phyloP scores from a whole-genome alignment of 768 basidiomycete genomes.

The Pulveroboletus sp. region DNA sequence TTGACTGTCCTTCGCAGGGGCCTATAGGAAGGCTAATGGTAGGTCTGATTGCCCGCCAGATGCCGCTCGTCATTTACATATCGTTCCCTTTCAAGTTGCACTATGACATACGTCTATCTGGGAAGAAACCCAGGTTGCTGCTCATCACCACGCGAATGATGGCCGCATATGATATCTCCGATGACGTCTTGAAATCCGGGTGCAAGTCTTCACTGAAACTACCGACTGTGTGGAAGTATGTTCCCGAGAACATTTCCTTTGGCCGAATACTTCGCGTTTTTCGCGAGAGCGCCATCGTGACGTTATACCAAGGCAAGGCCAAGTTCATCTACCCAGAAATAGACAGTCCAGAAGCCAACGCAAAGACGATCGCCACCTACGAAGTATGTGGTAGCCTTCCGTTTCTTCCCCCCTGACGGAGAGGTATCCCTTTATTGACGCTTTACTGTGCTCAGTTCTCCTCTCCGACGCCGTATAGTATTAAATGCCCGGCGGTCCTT shows the following conservation, averaged over 20 bases:
- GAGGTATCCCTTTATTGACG: background rate
- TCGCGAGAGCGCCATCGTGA: slow-evolving; percentile 25
- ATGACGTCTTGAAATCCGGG: slow-evolving; percentile 8
- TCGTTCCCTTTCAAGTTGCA: slow-evolving; percentile 15
- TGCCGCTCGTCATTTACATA: background rate
- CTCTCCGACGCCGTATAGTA: slow-evolving; percentile 12
- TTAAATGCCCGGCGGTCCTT: slow-evolving; percentile 19
- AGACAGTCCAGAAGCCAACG: slow-evolving; percentile 12
- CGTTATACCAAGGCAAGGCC: slow-evolving; percentile 23
- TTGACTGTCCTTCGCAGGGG: slow-evolving; percentile 26
- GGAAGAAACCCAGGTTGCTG: slow-evolving; percentile 20
- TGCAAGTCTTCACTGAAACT: slow-evolving; percentile 9
- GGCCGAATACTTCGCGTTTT: slow-evolving; percentile 27
- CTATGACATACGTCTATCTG: slow-evolving; percentile 27
- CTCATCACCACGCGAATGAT: slow-evolving; percentile 27
- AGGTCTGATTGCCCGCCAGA: background rate
- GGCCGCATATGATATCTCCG: slow-evolving; percentile 27
- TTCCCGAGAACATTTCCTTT: slow-evolving; percentile 22
- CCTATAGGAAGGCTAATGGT: slow-evolving; percentile 27
- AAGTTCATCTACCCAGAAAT: slow-evolving; percentile 25
- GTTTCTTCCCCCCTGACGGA: background rate
- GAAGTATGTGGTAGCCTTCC: slow-evolving; percentile 7
- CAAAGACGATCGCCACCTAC: slow-evolving; percentile 16
- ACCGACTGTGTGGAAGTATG: slow-evolving; percentile 14
- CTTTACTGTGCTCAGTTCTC: slow-evolving; percentile 14